Evolutionary conservation across 2,329 filamentous ascomycete species (phyloP), one percentile per base, ranked within the genome.

Genomic region (Myotisia sp.): DNA sequence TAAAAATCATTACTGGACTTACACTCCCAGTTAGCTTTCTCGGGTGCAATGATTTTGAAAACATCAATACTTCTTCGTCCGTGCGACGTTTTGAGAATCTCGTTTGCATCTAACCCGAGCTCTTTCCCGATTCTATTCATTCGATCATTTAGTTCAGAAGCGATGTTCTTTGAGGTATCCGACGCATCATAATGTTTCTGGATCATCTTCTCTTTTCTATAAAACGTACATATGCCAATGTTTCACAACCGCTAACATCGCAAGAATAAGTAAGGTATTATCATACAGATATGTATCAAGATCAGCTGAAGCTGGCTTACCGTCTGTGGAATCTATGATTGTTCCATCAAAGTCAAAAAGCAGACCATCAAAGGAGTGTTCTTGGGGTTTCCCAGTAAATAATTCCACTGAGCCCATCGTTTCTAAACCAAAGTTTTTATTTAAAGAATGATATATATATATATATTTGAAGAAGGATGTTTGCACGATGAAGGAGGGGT

Each of bases 21-120:
- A 92, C 84, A 93, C 44, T 93, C 84, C 84, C 81, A 87, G 47
- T 79, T 94, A 26, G 90, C 90, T 53, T 84, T 83, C 46, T 81
- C 76, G 10, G 84, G 80, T 42, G 82, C 77, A 38, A 93, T 71
- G 18, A 86, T 64, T 53, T 72, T 72, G 38, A 98, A 67, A 2
- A 80, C 75, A 48, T 98, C 90, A 49, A 95, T 93, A 45, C 76
- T 84, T 38, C 90, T 68, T 39, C 87, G 74, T 41, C 90, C 90
- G 58, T 98, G 90, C 4, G 85, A 93, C 6, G 84, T 92, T 48
- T 83, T 71, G 17, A 95, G 70, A 47, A 98, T 95, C 29, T 79
- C 71, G 30, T 77, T 68, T n/a, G 83, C 81, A 44, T 83, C 74
- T 14, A 94, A 77, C 16, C 82, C 82, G 48, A 95, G 78, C 53